Base-by-base conservation (phyloP, 208 protist genomes). In the Phytomonas francai region DNA sequence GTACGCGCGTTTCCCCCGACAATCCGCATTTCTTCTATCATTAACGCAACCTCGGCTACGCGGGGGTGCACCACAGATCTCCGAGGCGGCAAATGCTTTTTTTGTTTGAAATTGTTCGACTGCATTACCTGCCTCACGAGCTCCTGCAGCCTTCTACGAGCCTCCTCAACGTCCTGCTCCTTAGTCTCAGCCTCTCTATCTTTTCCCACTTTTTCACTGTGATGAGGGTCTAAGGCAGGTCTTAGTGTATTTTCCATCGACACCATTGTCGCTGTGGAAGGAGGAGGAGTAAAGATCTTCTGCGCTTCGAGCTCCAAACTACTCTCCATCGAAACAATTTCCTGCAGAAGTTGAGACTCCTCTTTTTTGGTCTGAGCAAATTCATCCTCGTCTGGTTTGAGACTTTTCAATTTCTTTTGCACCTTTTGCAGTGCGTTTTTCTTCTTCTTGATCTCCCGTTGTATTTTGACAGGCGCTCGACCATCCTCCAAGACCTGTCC, bases 1-100 rank as follows among this genome's bases (percentile, higher is more conserved):
- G 80, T 81, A 28, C 87, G 87, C 31, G 87, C 87, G 71, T 86
- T 93, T 58, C 83, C 84, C 27, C 87, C 87, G 28, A 93, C 84
- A 56, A 93, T 61, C 12, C 79, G 73, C 87, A 89, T 88, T 59
- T 83, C 72, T 64, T 85, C 83, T 79, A 93, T 91, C 74, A 93
- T 66, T 42, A 89, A 58, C 12, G 77, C 76, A 51, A 83, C 73
- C 77, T 93, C 87, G 0, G 82, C 87, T 31, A 93, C 83, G 34
- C 81, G 87, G 30, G 85, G 81, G 71, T 93, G 87, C 28, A 93
- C 77, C 25, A 80, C 69, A 45, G 39, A 54, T n/a, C 8, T 0
- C 27, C 61, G 31, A 8, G 12, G 12, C 4, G 33, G 3, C 8
- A 54, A 25, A 29, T 27, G 29, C 11, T 60, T 34, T 11, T 11